A percentile compares a stretch with the other conserved stretches of the same genome.
Conservation (phyloP, 2,329 filamentous ascomycete genomes). For the Basipetospora sp. region DNA sequence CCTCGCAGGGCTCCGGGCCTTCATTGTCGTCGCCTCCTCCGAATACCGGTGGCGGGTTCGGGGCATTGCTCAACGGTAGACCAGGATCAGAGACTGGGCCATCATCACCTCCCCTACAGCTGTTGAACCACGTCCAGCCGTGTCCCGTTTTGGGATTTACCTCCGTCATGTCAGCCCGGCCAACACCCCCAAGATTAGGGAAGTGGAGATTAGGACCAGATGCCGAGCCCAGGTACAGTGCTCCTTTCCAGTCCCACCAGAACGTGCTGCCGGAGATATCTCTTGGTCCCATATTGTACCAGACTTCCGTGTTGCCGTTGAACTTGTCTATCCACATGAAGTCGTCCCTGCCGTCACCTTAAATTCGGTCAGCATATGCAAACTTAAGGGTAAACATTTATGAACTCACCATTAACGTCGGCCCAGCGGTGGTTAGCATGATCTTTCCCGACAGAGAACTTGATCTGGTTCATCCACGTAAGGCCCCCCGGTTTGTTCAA, state of each 20-base stretch:
- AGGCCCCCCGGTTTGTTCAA: conserved; percentile 10
- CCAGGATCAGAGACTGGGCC: too few relatives aligned
- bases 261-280: background rate
- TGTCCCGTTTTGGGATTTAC: background rate
- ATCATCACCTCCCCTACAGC: too few relatives aligned
- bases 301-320: background rate
- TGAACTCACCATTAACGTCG: conserved; percentile 17
- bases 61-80: too few relatives aligned
- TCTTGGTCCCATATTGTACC: conserved; percentile 4
- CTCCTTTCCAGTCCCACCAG: conserved; percentile 1
- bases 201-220: background rate
- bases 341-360: conserved; percentile 16
- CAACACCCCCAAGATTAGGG: background rate
- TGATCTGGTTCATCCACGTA: conserved; percentile 13
- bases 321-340: background rate
- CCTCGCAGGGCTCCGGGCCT: too few relatives aligned
- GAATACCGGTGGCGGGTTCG: too few relatives aligned
- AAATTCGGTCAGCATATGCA: conserved; percentile 17
- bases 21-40: too few relatives aligned
- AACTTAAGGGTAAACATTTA: background rate
- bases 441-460: conserved; percentile 15
- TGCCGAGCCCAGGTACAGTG: background rate
- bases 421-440: conserved; percentile 21
- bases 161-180: background rate
- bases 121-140: too few relatives aligned